Base-by-base conservation (phyloP, 2,329 filamentous ascomycete species). In the Aspergillus sp. region DNA sequence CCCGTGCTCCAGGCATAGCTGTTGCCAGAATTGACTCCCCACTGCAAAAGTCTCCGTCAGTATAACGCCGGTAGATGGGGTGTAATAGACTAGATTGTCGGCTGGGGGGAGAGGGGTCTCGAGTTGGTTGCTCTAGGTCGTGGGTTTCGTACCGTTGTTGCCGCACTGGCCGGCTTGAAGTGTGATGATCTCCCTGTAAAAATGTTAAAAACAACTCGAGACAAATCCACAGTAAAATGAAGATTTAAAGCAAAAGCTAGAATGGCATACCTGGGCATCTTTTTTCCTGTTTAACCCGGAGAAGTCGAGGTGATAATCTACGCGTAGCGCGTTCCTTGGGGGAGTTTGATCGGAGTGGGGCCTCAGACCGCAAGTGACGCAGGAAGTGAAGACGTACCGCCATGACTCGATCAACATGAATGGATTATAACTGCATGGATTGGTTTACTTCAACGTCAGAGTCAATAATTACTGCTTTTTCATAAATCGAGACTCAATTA, bases 141-240 rank as follows among this genome's bases (percentile, higher is more conserved):
- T 52, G 62, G 54, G 33, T 52, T 60, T 39, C 90, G 82, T 75
- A 96, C 93, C 93, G 86, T 93, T 97, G 81, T 98, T 98, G 85
- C 93, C 95, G 84, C 95, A 98, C 79, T 98, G 95, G 84, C 95
- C 95, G 65, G 96, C 93, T 80, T 99, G 95, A 70, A 99, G 90
- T 62, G 96, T 99, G 78, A 99, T 99, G 71, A 99, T 99, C 85
- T 99, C 95, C 79, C 95, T 97, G 68, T 1, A 56, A 55, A 14
- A 35, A 5, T 15, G 56, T 54, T 19, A 56, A 35, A 15, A 56
- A 66, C 23, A 59, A 59, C 8, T 40, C 27, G 21, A 47, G 39
- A 21, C 5, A 4, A 44, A 44, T 8, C 9, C 48, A 37, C 6
- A n/a, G 3, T 50, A 11, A 19, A 33, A 23, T 15, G 17, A 25